Conservation (phyloP, 768 basidiomycete species). For the Postia placenta region DNA sequence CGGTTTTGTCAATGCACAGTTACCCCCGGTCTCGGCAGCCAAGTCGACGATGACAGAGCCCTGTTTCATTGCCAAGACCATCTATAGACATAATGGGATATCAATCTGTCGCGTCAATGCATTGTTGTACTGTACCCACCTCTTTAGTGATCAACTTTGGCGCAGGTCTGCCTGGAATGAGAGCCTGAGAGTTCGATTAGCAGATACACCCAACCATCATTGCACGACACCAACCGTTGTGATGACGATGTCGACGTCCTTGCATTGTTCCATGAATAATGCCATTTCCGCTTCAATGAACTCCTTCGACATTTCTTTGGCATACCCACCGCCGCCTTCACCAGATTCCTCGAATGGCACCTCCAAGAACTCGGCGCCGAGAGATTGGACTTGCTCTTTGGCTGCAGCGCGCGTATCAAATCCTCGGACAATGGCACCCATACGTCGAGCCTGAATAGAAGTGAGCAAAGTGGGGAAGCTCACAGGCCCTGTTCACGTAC, state of each 20-base stretch:
- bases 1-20: slow-evolving; percentile 77
- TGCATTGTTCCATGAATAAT: slow-evolving; percentile 81
- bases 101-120: background rate
- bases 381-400: slow-evolving; percentile 84
- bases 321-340: slow-evolving; percentile 78
- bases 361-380: slow-evolving; percentile 88
- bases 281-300: slow-evolving; percentile 88
- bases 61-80: slow-evolving; percentile 89
- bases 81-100: slow-evolving; percentile 36
- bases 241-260: slow-evolving; percentile 85
- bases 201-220: too few relatives aligned
- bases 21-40: slow-evolving; percentile 87
- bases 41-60: slow-evolving; percentile 86
- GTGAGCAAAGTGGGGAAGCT: background rate
- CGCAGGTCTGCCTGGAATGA: slow-evolving; percentile 83
- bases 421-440: slow-evolving; percentile 84
- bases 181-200: slow-evolving; percentile 39
- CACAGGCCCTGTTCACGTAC: slow-evolving; percentile 38
- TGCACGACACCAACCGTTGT: slow-evolving; percentile 54
- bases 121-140: slow-evolving; percentile 19
- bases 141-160: slow-evolving; percentile 80
- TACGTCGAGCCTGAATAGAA: slow-evolving; percentile 54
- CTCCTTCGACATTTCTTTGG: slow-evolving; percentile 87
- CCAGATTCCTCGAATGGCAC: slow-evolving; percentile 78
- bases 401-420: slow-evolving; percentile 85